Evolutionary conservation across 768 basidiomycete genomes (phyloP), one percentile per base, ranked within the genome.

Genomic region (Kwoniella botswanensis): DNA sequence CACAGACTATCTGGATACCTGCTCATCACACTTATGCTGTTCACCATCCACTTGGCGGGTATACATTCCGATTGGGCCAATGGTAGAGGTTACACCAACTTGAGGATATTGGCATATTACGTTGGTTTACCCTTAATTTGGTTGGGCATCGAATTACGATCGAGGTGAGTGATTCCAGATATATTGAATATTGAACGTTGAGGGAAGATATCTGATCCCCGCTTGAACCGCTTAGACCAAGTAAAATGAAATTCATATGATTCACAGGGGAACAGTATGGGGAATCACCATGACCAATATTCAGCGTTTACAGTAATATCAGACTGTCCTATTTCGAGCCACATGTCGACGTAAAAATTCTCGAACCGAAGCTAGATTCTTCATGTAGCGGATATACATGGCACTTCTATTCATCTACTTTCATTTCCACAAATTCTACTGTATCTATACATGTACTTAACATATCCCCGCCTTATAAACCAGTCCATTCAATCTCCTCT

Each of bases 1-100:
- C 26, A 24, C 73, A 90, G 91, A 72, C 71, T 90, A 18, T 92
- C 91, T 0, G 93, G 93, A 10, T 94, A 94, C 74, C 58, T 90
- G 18, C 81, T 93, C 12, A 88, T 91, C 65, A 86, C 88, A 0
- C 71, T 88, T 5, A 80, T 92, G 43, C 76, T 93, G 44, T 80
- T 88, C 52, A 91, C 91, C 0, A 86, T 88, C 2, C 84, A 91
- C 76, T 86, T 94, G 1, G 92, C 89, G 12, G 93, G 93, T 1
- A 88, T 84, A 3, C 89, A 88, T 87, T 92, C 92, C 2, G 67
- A 75, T 55, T 93, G 90, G 91, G 73, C 78, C 2, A 59, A 76
- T 5, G 73, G 71, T 9, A 29, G 71, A 24, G 74, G 71, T n/a
- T 68, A 72, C 29, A 46, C 35, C 55, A 71, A 52, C n/a, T 22